These are phyloP conservation scores for Thelonectria blattea DNA, from an alignment of 2,329 filamentous ascomycete species.

Conservation along the genomic window DNA sequence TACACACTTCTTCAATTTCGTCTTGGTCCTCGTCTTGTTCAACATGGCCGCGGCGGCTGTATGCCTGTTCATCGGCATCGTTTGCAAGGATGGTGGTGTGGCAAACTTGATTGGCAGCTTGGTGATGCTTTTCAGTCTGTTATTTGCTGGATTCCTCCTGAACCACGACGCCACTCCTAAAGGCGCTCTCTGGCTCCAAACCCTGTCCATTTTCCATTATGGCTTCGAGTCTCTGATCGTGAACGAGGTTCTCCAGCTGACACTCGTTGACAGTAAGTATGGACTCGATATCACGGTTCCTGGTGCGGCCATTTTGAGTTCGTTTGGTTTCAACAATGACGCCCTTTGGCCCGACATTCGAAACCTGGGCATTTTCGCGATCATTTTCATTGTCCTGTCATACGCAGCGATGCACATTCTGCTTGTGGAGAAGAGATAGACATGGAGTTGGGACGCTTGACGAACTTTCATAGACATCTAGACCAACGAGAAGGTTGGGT, in stretches of 20 bases:
- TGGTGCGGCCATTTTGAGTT: constrained; percentile 89
- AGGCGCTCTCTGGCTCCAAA: constrained; percentile 87
- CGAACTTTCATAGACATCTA: constrained; percentile 4
- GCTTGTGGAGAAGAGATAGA: constrained; percentile 78
- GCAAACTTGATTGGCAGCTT: constrained; percentile 93
- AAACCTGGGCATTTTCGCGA: constrained; percentile 82
- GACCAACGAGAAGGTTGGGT: constrained; percentile 5
- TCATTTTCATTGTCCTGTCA: constrained; percentile 82
- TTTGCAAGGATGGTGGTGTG: constrained; percentile 89
- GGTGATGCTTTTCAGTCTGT: constrained; percentile 95
- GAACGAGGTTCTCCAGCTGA: constrained; percentile 92
- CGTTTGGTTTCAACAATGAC: constrained; percentile 90
- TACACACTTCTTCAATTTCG: constrained; percentile 86
- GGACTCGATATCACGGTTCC: constrained; percentile 96
- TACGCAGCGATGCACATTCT: constrained; percentile 93
- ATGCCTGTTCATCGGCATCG: constrained; percentile 93
- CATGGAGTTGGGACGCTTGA: background rate
- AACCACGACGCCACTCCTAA: constrained; percentile 93
- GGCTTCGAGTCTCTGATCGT: constrained; percentile 96
- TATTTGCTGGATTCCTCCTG: constrained; percentile 91
- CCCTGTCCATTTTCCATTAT: constrained; percentile 96
- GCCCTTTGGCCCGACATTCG: constrained; percentile 86
- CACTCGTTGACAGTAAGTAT: constrained; percentile 91
- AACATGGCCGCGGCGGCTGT: constrained; percentile 94
- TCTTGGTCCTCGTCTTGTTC: constrained; percentile 91